Base-by-base conservation (phyloP, 1,139 yeast genomes). In the Wickerhamomyces sp. region DNA sequence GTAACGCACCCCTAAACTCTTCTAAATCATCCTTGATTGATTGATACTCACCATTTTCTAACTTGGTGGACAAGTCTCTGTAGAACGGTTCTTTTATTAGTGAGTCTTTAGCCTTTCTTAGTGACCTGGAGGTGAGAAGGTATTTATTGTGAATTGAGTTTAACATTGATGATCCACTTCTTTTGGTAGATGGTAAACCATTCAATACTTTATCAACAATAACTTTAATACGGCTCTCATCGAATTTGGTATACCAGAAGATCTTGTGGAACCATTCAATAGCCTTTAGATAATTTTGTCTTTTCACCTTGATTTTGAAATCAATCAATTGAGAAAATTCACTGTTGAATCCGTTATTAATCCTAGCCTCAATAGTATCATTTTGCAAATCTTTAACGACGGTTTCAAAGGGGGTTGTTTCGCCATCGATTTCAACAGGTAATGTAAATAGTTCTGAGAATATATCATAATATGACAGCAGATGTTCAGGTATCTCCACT, bases 101-200 rank as follows among this genome's bases (percentile, higher is more conserved):
- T 10, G 76, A 65, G 59, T 90, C 95, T 34, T 78, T 77, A 0
- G 90, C 78, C 48, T 76, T 78, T 45, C 80, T 72, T 41, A 86
- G 64, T 0, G 96, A 81, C 41, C 80, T 66, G 16, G 72, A 71
- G 15, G 74, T 70, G 47, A 74, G 78, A 30, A 77, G 60, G 15
- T 73, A 65, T 50, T 82, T 71, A 48, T 72, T 68, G 27, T 77
- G 70, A 12, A 84, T 60, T 1, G 95, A 82, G 43, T 72, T 65
- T 65, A 88, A 65, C 78, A 90, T 81, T 4, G 72, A 61, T 36
- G 77, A 77, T 18, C 95, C 97, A 51, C 77, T 78, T 57, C 98
- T 78, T 60, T 89, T 90, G 33, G 73, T 67, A 41, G 88, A 96
- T 0, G 96, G 83, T 34, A 92, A 63, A 0, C 86, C 72, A 52